Base-by-base conservation (phyloP, 192 early-diverging fungal genomes). In the Anaeromyces robustus region DNA sequence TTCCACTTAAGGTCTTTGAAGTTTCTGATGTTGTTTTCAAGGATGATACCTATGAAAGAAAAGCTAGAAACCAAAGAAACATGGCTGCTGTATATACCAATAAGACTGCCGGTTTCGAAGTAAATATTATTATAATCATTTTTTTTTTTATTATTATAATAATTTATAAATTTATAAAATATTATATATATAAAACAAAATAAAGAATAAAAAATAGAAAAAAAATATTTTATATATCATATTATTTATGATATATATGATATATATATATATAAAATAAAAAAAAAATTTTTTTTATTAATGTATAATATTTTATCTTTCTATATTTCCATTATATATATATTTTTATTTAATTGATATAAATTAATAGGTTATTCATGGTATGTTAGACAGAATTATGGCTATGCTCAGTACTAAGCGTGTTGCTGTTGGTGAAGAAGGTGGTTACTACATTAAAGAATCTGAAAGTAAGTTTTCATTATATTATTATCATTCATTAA, bases 1-100 rank as follows among this genome's bases (percentile, higher is more conserved):
- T 97, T 43, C 98, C 98, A 13, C 86, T 97, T 87, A 94, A 94
- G 86, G 84, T 98, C 81, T 99, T 99, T 84, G 98, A 99, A 85
- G 96, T 98, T 34, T 95, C 94, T 31, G 97, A 99, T 80, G 92
- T 97, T 30, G 94, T 94, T 28, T 86, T 96, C 83, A 95, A 97
- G 87, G 95, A 97, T 85, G 91, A 95, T 29, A 84, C 89, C 14
- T 81, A 84, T 77, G 95, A 96, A 83, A 88, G 94, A 80, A 87
- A 92, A n/a, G 90, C 94, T 9, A 86, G 93, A 81, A 99, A 98
- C 87, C 89, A 96, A 85, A 91, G 98, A 59, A 94, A 93, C 80
- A 88, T 97, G 68, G 94, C 94, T 78, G 93, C 92, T 14, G 87
- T 95, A 30, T 98, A 95, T 86, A 89, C 91, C 29, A 92, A 91